Evolutionary conservation across 2,329 filamentous ascomycete genomes (phyloP).

Genomic region (Esteya vermicola): DNA sequence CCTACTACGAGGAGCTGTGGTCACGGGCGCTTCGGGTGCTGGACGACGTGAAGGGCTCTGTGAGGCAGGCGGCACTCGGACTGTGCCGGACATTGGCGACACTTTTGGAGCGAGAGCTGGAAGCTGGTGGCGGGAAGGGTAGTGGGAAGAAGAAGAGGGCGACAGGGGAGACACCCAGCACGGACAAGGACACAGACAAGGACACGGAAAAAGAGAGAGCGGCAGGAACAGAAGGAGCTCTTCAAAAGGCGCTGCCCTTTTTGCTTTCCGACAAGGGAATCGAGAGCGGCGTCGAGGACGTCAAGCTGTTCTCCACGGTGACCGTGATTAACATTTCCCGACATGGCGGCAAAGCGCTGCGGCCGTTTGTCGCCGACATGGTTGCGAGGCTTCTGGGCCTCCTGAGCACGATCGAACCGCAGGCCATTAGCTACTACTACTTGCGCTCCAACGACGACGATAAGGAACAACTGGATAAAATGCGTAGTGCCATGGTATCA

Average conservation of each 20-base stretch:
- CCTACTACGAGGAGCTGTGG: conserved; percentile 77
- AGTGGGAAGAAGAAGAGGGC: not conserved
- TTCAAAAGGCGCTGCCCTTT: conserved; percentile 63
- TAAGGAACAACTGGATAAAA: conserved; percentile 78
- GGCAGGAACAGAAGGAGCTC: not conserved
- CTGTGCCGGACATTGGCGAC: conserved; percentile 77
- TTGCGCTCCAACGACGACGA: conserved; percentile 79
- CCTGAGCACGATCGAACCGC: conserved; percentile 76
- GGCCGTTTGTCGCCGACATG: conserved; percentile 69
- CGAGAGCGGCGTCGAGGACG: conserved; percentile 77
- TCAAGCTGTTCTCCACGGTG: conserved; percentile 67
- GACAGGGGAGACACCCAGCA: not conserved
- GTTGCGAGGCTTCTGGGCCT: conserved; percentile 69
- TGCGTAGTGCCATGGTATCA: conserved; percentile 67
- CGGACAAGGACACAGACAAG: not conserved
- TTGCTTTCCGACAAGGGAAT: conserved; percentile 77
- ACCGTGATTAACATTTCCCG: conserved; percentile 85
- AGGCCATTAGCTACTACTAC: conserved; percentile 84
- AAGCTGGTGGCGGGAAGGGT: conserved; percentile 56
- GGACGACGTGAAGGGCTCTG: conserved; percentile 90
- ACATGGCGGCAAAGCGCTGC: conserved; percentile 64
- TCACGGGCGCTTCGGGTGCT: conserved; percentile 75
- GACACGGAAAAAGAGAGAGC: not conserved
- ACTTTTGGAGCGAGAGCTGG: conserved; percentile 70
- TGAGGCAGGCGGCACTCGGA: conserved; percentile 65